These are phyloP conservation scores for Chlorella variabilis DNA, from an alignment of 163 green algal genomes.

Conservation along the genomic window DNA sequence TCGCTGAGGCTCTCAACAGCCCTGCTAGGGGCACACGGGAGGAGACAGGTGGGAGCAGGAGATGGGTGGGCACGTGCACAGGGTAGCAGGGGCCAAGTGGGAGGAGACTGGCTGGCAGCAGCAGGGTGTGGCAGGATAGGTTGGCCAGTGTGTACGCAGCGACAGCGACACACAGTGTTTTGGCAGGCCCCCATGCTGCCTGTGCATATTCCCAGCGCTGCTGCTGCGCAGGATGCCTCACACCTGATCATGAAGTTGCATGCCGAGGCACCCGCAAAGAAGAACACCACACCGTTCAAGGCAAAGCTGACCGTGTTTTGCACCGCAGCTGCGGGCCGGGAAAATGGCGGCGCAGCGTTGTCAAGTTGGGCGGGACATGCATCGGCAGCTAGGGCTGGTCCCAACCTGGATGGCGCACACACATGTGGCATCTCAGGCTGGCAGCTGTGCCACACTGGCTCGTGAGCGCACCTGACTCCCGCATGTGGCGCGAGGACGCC, in stretches of 20 bases:
- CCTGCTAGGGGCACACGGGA: not conserved
- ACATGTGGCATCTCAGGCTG: not conserved
- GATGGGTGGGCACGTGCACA: too few relatives aligned
- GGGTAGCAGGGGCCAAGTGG: not conserved
- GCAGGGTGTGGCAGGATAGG: too few relatives aligned
- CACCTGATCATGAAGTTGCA: slow-evolving; percentile 88
- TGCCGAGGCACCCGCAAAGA: slow-evolving; percentile 80
- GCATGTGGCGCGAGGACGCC: slow-evolving; percentile 21
- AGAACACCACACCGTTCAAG: slow-evolving; percentile 91
- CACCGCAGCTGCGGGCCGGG: slow-evolving; percentile 63
- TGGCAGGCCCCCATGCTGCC: too few relatives aligned
- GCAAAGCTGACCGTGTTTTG: slow-evolving; percentile 79
- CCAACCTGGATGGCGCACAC: too few relatives aligned
- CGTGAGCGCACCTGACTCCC: not conserved
- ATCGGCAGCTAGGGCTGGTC: too few relatives aligned
- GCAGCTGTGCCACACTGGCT: not conserved
- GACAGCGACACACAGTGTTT: too few relatives aligned
- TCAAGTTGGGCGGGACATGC: not conserved
- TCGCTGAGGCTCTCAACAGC: slow-evolving; percentile 18
- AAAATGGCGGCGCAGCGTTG: not conserved
- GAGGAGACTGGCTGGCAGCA: too few relatives aligned
- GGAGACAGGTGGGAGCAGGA: too few relatives aligned
- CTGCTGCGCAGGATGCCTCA: too few relatives aligned
- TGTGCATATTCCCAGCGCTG: too few relatives aligned
- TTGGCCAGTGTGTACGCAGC: too few relatives aligned